Percentiles rank a stretch among this genome's conserved stretches.
Conservation (phyloP, 345 rosid genomes). For the Aegle marmelos region DNA sequence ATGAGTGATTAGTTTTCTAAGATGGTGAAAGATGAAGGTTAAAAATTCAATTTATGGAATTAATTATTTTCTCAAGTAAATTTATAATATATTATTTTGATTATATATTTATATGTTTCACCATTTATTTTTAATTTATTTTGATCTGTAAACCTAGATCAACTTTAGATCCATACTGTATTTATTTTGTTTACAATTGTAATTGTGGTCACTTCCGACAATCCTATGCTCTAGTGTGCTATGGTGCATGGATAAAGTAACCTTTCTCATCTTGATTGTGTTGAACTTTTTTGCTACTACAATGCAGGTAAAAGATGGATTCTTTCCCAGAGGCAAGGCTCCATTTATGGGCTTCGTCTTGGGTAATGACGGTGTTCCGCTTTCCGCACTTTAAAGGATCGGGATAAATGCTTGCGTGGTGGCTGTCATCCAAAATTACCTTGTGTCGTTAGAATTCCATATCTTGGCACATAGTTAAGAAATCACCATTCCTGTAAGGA, state of each 20-base stretch:
- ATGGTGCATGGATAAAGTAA: background rate
- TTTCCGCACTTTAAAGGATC: background rate
- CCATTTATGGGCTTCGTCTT: slow-evolving; percentile 80
- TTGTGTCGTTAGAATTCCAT: background rate
- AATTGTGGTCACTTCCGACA: background rate
- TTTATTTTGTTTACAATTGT: background rate
- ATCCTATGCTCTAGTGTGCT: background rate
- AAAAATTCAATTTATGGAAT: too few species aligned
- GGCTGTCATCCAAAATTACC: background rate
- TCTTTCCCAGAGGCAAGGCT: slow-evolving; percentile 35
- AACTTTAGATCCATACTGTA: too few species aligned
- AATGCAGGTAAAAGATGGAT: slow-evolving; percentile 41
- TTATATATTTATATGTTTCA: too few species aligned
- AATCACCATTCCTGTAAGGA: background rate
- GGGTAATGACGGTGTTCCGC: slow-evolving; percentile 39
- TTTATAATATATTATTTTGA: too few species aligned
- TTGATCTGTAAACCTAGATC: too few species aligned
- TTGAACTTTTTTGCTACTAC: slow-evolving; percentile 4
- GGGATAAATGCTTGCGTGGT: background rate
- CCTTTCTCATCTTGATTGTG: background rate
- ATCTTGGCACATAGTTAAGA: background rate
- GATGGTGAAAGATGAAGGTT: too few species aligned
- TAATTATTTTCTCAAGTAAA: too few species aligned
- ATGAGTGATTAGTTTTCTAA: too few species aligned
- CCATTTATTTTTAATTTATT: too few species aligned